A percentile compares a stretch with the other conserved stretches of the same genome.
These are phyloP conservation scores for Lophium mytilinum DNA, from an alignment of 495 filamentous ascomycete genomes.

Conservation along the genomic window DNA sequence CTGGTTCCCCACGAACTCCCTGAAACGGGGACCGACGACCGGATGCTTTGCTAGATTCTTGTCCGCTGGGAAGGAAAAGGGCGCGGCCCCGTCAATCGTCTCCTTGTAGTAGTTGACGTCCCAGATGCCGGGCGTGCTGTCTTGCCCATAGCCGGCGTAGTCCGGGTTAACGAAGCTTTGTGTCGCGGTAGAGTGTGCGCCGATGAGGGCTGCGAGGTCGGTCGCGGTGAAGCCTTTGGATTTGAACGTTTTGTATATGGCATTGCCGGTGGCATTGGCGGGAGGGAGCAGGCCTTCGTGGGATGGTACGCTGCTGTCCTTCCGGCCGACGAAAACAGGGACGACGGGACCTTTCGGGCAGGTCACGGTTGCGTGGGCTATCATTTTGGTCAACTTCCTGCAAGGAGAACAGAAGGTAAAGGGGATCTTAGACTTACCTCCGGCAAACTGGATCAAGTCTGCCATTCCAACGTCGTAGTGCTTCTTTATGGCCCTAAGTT, in stretches of 20 bases:
- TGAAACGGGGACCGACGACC: too few relatives aligned
- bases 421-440: too few relatives aligned
- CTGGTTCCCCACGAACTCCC: too few relatives aligned
- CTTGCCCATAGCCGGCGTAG: constrained; percentile 30
- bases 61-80: too few relatives aligned
- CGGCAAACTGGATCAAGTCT: constrained; percentile 25
- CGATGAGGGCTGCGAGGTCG: constrained; percentile 43
- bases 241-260: constrained; percentile 37
- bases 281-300: constrained; percentile 32
- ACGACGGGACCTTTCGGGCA: constrained; percentile 20
- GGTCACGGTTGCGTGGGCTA: constrained; percentile 11
- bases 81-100: background rate
- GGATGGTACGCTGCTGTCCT: constrained; percentile 27
- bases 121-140: constrained; percentile 39
- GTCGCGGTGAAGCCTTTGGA: constrained; percentile 41
- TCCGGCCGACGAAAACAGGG: constrained; percentile 35
- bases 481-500: constrained; percentile 7
- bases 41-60: too few relatives aligned
- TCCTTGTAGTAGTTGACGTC: constrained; percentile 39
- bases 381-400: constrained; percentile 2
- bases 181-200: constrained; percentile 41
- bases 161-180: constrained; percentile 39
- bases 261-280: constrained; percentile 26
- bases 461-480: constrained; percentile 23
- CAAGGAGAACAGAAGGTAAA: too few relatives aligned